These are phyloP conservation scores for Lojkania enalia DNA, from an alignment of 2,329 filamentous ascomycete genomes.

Conservation along the genomic window DNA sequence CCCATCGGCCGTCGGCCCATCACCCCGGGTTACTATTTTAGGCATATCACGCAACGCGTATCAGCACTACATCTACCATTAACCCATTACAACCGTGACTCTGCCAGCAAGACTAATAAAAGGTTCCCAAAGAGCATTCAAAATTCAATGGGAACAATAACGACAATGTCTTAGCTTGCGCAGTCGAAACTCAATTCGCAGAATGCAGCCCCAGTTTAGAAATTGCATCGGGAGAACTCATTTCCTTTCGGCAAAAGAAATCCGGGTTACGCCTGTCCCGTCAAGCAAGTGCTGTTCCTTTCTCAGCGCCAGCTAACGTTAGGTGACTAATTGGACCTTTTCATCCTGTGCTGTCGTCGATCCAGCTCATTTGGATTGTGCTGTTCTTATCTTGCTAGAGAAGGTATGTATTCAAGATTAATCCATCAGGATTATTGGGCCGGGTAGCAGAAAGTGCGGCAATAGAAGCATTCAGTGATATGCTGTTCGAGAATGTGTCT, in stretches of 20 bases:
- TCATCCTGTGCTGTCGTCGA: constrained; percentile 19
- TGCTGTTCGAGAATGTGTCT: constrained; percentile 17
- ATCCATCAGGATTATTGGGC: constrained; percentile 2
- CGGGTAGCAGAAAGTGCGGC: constrained; percentile 19
- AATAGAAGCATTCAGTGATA: constrained; percentile 17
- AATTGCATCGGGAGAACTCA: constrained; percentile 24
- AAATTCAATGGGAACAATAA: constrained; percentile 18
- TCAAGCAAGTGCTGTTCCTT: constrained; percentile 20
- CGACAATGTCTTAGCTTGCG: constrained; percentile 18
- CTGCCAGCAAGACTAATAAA: not conserved
- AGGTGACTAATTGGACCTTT: constrained; percentile 18
- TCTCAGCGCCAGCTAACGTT: constrained; percentile 20
- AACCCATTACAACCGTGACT: constrained; percentile 4
- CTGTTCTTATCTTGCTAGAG: constrained; percentile 20
- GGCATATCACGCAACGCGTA: not conserved
- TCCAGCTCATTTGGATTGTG: constrained; percentile 20
- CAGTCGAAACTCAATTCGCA: constrained; percentile 24
- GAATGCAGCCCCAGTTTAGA: constrained; percentile 19
- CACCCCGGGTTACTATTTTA: constrained; percentile 4
- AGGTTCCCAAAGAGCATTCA: constrained; percentile 2
- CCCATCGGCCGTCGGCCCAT: constrained; percentile 19
- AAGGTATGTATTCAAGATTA: constrained; percentile 16
- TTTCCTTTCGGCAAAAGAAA: constrained; percentile 12
- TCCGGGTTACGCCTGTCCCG: constrained; percentile 16
- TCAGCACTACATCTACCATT: not conserved